These are phyloP conservation scores for Sedum album DNA, from an alignment of 164 flowering plant genomes.

Conservation along the genomic window DNA sequence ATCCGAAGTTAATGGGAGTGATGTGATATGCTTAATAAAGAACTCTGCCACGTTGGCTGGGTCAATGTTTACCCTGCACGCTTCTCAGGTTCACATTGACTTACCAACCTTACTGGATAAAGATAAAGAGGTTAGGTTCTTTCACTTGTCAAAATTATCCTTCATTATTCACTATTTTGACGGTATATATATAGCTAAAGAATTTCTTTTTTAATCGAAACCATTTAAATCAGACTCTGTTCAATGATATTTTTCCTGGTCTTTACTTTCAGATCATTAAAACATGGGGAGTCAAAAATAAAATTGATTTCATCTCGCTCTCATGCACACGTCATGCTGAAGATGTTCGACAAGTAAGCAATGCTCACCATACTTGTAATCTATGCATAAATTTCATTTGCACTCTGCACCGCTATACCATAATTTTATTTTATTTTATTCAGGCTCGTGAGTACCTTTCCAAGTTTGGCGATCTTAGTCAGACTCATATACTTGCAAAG, in stretches of 20 bases:
- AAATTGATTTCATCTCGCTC: constrained; percentile 84
- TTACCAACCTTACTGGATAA: constrained; percentile 73
- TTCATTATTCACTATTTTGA: too few species aligned
- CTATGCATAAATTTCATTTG: neutral
- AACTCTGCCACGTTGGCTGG: constrained; percentile 74
- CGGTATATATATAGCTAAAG: too few species aligned
- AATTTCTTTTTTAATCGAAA: too few species aligned
- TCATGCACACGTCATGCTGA: constrained; percentile 86
- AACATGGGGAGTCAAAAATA: constrained; percentile 83
- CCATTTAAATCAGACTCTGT: too few species aligned
- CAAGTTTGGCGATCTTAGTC: constrained; percentile 32
- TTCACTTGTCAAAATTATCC: too few species aligned
- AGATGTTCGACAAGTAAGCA: constrained; percentile 81
- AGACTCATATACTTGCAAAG: constrained; percentile 47
- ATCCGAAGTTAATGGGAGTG: constrained; percentile 54
- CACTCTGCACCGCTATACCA: neutral
- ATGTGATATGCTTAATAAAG: constrained; percentile 67
- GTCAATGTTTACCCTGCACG: constrained; percentile 69
- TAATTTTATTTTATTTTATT: constrained; percentile 9
- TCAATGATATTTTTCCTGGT: too few species aligned
- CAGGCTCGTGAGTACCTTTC: constrained; percentile 74
- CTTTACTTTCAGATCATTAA: constrained; percentile 57
- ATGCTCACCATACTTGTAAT: neutral
- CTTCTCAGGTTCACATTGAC: constrained; percentile 67
- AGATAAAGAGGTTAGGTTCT: constrained; percentile 61